phyloP scores from a whole-genome alignment of 352 stramenopile species.

The Phytophthora megakarya region DNA sequence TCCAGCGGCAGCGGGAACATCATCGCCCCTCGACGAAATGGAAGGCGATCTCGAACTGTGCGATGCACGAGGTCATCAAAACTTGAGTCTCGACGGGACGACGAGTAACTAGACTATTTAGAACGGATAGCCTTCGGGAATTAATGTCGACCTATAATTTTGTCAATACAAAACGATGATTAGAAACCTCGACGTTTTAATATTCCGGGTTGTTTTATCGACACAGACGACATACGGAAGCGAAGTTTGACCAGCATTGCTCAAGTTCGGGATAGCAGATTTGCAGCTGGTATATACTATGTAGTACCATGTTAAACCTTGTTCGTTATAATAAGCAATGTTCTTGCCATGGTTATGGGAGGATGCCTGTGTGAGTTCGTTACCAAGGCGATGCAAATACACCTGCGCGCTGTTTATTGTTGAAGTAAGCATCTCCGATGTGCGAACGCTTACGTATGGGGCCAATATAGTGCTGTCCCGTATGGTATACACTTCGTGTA shows the following conservation, averaged over 20 bases:
- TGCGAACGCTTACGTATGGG: too few species aligned
- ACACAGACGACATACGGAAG: background rate
- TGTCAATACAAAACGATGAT: too few species aligned
- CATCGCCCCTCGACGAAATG: conserved; percentile 16
- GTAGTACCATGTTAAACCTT: background rate
- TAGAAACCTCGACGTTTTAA: background rate
- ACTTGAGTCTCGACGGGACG: conserved; percentile 21
- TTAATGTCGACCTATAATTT: too few species aligned
- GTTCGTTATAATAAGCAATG: background rate
- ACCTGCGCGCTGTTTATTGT: conserved; percentile 6
- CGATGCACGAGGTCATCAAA: conserved; percentile 10
- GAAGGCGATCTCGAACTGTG: conserved; percentile 16
- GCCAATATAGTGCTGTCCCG: too few species aligned
- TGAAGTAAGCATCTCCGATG: too few species aligned
- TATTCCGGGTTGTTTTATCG: background rate
- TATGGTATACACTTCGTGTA: too few species aligned
- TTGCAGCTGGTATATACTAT: conserved; percentile 28
- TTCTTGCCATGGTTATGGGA: conserved; percentile 1
- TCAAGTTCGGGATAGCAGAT: conserved; percentile 15
- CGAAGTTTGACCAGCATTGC: background rate
- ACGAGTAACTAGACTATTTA: background rate
- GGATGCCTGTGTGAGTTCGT: conserved; percentile 2
- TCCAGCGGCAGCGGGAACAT: conserved; percentile 64
- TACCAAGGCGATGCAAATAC: conserved; percentile 15
- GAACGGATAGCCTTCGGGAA: background rate